These are phyloP conservation scores for Globomyces sp. DNA, from an alignment of 371 early-diverging fungal genomes.

Conservation along the genomic window DNA sequence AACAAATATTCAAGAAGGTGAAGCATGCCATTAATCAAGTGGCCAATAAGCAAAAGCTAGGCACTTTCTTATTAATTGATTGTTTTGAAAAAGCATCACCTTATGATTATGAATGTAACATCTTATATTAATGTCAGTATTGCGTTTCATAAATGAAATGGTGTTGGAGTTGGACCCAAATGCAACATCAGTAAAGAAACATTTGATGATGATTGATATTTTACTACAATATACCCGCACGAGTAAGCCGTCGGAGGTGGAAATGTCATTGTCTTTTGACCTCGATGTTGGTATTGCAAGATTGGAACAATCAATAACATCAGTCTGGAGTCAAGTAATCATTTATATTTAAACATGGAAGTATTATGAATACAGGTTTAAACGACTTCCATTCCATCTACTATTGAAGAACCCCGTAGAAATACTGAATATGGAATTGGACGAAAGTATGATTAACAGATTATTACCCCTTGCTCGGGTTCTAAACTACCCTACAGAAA, in stretches of 20 bases:
- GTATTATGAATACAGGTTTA: not conserved
- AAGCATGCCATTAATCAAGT: constrained; percentile 31
- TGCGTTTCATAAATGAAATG: constrained; percentile 40
- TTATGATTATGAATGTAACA: constrained; percentile 56
- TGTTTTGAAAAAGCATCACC: constrained; percentile 44
- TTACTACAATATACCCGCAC: constrained; percentile 45
- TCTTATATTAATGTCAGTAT: not conserved
- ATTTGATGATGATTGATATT: constrained; percentile 40
- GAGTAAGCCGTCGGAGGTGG: constrained; percentile 36
- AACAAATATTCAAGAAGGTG: not conserved
- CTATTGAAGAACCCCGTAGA: constrained; percentile 43
- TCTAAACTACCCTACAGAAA: constrained; percentile 46
- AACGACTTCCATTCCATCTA: constrained; percentile 56
- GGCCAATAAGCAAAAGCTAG: constrained; percentile 38
- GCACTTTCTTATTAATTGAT: constrained; percentile 36
- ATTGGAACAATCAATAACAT: constrained; percentile 1
- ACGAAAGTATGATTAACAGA: constrained; percentile 39
- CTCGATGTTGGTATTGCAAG: not conserved
- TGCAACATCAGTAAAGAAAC: constrained; percentile 23
- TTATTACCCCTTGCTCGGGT: constrained; percentile 49
- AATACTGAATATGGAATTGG: constrained; percentile 45
- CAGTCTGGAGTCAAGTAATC: not conserved
- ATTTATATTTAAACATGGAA: not conserved
- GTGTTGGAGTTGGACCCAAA: constrained; percentile 37
- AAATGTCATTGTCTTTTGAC: constrained; percentile 24